A percentile compares a stretch with the other conserved stretches of the same genome.
Evolutionary conservation across 306 rosid species (phyloP).

Genomic region (Echinosophora koreensis): DNA sequence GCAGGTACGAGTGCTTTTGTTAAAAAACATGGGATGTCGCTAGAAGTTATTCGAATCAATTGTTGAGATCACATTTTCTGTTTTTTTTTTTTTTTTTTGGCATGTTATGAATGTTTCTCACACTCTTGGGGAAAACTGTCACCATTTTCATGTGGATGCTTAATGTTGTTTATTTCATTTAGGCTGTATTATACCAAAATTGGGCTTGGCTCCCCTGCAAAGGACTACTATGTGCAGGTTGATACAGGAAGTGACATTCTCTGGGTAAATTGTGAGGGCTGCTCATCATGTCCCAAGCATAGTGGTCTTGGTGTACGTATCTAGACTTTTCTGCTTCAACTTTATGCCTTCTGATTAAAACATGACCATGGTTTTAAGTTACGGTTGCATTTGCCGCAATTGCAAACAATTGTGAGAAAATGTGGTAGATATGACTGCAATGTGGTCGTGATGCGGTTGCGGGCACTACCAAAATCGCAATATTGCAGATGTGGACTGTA

Average conservation of each 20-base stretch:
- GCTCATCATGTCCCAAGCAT: constrained; percentile 72
- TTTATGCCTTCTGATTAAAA: constrained; percentile 5
- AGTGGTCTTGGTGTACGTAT: constrained; percentile 79
- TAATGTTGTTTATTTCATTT: constrained; percentile 37
- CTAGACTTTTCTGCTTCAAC: constrained; percentile 13
- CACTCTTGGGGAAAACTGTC: background rate
- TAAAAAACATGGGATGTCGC: no score
- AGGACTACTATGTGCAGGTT: constrained; percentile 84
- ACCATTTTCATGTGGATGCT: constrained; percentile 30
- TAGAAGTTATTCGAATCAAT: no score
- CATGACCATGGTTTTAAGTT: background rate
- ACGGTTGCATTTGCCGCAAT: background rate
- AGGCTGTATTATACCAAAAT: constrained; percentile 87
- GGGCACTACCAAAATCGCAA: background rate
- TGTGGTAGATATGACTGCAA: background rate
- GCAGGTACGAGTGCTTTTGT: no score
- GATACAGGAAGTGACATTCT: constrained; percentile 96
- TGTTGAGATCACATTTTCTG: background rate
- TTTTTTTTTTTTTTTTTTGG: no score
- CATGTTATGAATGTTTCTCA: background rate
- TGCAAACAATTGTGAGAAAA: background rate
- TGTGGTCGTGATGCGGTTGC: background rate
- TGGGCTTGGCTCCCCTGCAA: constrained; percentile 82
- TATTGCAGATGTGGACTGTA: no score
- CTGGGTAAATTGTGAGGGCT: constrained; percentile 86